Conservation (phyloP, 768 basidiomycete genomes). For the Lanmaoa rubissima region DNA sequence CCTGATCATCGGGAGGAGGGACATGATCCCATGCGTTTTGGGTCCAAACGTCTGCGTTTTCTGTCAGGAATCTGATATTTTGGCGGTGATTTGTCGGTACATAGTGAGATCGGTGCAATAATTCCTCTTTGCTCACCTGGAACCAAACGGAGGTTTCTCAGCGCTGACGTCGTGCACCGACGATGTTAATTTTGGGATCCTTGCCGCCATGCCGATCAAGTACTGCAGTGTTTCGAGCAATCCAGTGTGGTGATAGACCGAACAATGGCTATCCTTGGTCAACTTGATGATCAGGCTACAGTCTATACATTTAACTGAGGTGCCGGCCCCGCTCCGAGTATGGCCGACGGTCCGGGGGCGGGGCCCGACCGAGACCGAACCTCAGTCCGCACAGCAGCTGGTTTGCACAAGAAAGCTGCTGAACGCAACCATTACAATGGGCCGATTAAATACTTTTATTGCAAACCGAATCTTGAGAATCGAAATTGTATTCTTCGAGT, state of each 20-base stretch:
- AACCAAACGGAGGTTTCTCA: constrained; percentile 67
- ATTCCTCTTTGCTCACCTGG: constrained; percentile 44
- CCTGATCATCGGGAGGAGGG: constrained; percentile 78
- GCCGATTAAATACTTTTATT: not conserved
- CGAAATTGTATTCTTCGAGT: not conserved
- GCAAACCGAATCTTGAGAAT: too few species aligned
- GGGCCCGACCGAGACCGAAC: not conserved
- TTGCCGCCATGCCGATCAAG: constrained; percentile 12
- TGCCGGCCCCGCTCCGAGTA: not conserved
- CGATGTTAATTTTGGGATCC: constrained; percentile 43
- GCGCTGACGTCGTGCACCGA: constrained; percentile 62
- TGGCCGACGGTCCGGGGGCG: not conserved
- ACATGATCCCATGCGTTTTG: constrained; percentile 95
- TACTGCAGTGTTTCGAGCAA: not conserved
- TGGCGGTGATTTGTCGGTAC: not conserved
- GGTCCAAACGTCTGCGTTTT: constrained; percentile 73
- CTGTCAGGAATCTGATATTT: constrained; percentile 58
- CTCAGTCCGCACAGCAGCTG: not conserved
- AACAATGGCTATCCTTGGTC: not conserved
- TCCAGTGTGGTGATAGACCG: not conserved
- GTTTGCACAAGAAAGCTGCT: not conserved
- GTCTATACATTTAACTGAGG: too few species aligned
- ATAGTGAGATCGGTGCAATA: not conserved
- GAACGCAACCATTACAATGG: not conserved
- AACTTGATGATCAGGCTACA: not conserved